Percentiles rank a stretch among this genome's conserved stretches.
These are phyloP conservation scores for Trametes cubensis DNA, from an alignment of 768 basidiomycete species.

Conservation along the genomic window DNA sequence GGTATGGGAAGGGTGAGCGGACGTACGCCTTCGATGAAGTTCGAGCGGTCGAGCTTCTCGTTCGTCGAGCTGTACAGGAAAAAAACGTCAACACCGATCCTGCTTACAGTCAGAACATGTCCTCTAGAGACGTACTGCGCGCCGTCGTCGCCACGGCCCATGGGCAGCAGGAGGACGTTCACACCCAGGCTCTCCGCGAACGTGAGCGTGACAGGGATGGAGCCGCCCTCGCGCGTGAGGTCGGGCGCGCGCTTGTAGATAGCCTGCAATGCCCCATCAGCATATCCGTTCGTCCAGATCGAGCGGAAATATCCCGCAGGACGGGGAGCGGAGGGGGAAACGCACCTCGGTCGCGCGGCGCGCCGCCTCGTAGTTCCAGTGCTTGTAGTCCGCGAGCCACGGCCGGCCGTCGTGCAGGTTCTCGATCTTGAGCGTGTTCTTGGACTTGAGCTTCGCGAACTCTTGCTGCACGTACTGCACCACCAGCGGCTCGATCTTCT, in stretches of 20 bases:
- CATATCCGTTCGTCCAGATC: too few species aligned
- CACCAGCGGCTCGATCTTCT: constrained; percentile 68
- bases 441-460: constrained; percentile 83
- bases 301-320: too few species aligned
- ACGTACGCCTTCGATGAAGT: constrained; percentile 84
- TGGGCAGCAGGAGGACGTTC: constrained; percentile 87
- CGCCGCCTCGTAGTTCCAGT: constrained; percentile 94
- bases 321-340: neutral
- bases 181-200: constrained; percentile 88
- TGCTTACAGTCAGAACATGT: neutral
- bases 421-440: constrained; percentile 79
- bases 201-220: constrained; percentile 91
- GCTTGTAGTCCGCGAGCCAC: constrained; percentile 83
- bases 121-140: constrained; percentile 74
- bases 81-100: neutral
- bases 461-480: constrained; percentile 68
- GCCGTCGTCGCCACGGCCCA: constrained; percentile 94
- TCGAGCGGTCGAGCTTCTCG: constrained; percentile 90
- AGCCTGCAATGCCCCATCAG: constrained; percentile 29
- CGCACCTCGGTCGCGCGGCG: constrained; percentile 77
- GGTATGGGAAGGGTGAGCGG: neutral
- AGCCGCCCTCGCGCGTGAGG: constrained; percentile 89
- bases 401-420: constrained; percentile 82
- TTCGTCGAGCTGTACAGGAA: constrained; percentile 79
- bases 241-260: constrained; percentile 79